Base-by-base conservation (phyloP, 1,284 basidiomycete species). In the Rhodotorula sp. region DNA sequence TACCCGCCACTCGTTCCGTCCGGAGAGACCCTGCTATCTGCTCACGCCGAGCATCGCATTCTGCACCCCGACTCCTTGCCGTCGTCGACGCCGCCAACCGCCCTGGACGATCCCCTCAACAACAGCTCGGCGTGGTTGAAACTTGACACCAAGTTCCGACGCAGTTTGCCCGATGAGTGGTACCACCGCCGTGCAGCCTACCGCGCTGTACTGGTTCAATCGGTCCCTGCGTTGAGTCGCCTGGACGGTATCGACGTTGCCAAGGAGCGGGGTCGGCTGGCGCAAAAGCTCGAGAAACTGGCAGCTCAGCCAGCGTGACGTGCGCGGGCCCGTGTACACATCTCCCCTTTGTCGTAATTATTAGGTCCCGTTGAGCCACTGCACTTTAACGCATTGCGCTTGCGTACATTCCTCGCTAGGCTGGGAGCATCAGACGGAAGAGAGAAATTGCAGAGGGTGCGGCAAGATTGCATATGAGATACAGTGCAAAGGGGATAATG, bases 101-200 rank as follows among this genome's bases (percentile, higher is more conserved):
- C 62, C 19, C 19, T 66, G 26, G 23, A 59, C 31, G 50, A 63
- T n/a, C 57, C 67, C 3, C 23, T 70, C 5, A 45, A 61, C 18
- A n/a, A 47, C n/a, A 60, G 66, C 18, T 57, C 71, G 38, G 64
- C 72, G 26, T 79, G 76, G 75, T 60, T 67, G 31, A 61, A 63
- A 6, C 83, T 92, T 78, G 94, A 97, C 82, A 83, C 84, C 12
- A 89, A 90, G 79, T 97, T 94, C 84, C 87, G 93, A 57, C 88
- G 90, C 79, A 89, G 91, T 75, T 84, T 97, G 67, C 93, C 94
- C 59, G 90, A 97, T 82, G 88, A 87, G 70, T 87, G 86, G 80
- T 95, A 95, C 80, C 86, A 90, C 62, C 90, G 89, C 54, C 87
- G 94, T 54, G 84, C 94, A 57, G 90, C 88, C 56, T 97, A 95